A percentile compares a stretch with the other conserved stretches of the same genome.
phyloP scores from a whole-genome alignment of 768 basidiomycete genomes.

The Goffeauzyma gilvescens region DNA sequence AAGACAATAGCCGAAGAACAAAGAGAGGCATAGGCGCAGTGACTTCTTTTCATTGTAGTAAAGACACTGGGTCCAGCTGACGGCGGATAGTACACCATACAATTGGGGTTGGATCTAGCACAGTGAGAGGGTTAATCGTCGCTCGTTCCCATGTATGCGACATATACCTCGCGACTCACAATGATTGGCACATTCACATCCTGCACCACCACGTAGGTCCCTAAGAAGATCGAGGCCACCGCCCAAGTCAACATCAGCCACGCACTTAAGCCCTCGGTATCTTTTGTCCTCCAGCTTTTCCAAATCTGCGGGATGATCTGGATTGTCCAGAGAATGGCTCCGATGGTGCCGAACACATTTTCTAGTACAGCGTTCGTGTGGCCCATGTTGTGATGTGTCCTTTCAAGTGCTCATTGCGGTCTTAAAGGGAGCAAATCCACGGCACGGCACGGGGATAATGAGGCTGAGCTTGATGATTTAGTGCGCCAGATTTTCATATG shows the following conservation, averaged over 20 bases:
- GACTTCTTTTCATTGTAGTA: constrained; percentile 44
- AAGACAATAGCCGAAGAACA: constrained; percentile 35
- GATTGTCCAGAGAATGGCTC: constrained; percentile 34
- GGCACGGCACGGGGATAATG: too few species aligned
- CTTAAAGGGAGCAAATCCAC: not conserved
- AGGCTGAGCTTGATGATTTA: too few species aligned
- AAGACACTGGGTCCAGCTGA: constrained; percentile 54
- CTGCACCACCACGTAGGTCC: constrained; percentile 49
- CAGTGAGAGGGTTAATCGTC: constrained; percentile 22
- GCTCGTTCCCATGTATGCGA: constrained; percentile 16
- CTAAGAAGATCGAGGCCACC: constrained; percentile 42
- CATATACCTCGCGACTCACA: constrained; percentile 45
- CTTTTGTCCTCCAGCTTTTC: constrained; percentile 52
- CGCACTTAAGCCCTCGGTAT: constrained; percentile 49
- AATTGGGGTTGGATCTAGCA: constrained; percentile 28
- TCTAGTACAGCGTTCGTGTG: constrained; percentile 41
- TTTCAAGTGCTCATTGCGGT: not conserved
- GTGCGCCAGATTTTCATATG: too few species aligned
- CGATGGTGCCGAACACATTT: constrained; percentile 52
- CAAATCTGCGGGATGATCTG: constrained; percentile 49
- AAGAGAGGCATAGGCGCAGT: constrained; percentile 21
- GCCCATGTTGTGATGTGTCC: constrained; percentile 9
- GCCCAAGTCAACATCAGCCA: constrained; percentile 56
- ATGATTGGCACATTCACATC: constrained; percentile 54
- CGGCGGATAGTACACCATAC: constrained; percentile 43